Percentiles rank a stretch among this genome's conserved stretches.
These are phyloP conservation scores for Hypoxylon sp. DNA, from an alignment of 2,329 filamentous ascomycete species.

Conservation along the genomic window DNA sequence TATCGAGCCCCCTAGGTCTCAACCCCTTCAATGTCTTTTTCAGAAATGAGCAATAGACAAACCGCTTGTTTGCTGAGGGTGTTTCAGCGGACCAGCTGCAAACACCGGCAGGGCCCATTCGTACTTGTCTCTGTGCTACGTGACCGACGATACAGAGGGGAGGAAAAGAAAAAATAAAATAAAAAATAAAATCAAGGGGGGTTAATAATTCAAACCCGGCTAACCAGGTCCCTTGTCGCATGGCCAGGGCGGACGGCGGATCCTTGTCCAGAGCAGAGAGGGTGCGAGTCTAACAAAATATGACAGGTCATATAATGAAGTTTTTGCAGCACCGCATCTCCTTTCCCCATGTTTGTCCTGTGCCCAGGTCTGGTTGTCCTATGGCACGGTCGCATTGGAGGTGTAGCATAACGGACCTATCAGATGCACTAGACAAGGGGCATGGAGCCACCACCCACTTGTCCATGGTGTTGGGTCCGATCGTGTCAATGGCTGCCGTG, in stretches of 20 bases:
- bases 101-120: constrained; percentile 36
- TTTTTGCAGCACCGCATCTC: constrained; percentile 22
- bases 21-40: constrained; percentile 41
- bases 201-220: constrained; percentile 17
- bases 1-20: constrained; percentile 30
- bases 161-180: constrained; percentile 1
- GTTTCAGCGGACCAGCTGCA: constrained; percentile 43
- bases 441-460: constrained; percentile 30
- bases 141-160: constrained; percentile 15
- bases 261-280: constrained; percentile 33
- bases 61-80: constrained; percentile 39
- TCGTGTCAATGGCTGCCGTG: constrained; percentile 34
- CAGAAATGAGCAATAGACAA: constrained; percentile 35
- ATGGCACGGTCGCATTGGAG: constrained; percentile 29
- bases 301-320: constrained; percentile 42
- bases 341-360: constrained; percentile 31
- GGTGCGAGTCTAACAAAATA: constrained; percentile 45
- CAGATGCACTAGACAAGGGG: constrained; percentile 15
- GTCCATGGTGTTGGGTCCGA: constrained; percentile 47
- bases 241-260: constrained; percentile 18
- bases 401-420: constrained; percentile 28
- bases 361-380: constrained; percentile 18
- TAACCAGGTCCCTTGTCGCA: constrained; percentile 27
- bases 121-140: constrained; percentile 37
- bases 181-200: constrained; percentile 22